Conservation (phyloP, 2,329 filamentous ascomycete species). For the Neofusicoccum sp. region DNA sequence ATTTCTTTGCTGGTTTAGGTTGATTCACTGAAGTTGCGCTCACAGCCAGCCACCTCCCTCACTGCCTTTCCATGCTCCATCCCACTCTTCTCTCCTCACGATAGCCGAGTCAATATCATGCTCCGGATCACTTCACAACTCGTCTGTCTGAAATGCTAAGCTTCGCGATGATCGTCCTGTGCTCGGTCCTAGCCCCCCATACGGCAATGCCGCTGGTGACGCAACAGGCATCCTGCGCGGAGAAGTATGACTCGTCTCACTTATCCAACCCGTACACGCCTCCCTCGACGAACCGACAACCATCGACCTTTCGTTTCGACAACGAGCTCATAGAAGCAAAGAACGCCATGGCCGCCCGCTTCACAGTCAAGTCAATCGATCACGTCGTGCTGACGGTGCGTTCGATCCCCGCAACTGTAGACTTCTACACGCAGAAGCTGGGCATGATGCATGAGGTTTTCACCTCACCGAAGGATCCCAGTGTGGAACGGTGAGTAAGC, state of each 20-base stretch:
- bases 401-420: constrained; percentile 17
- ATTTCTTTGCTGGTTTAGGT: constrained; percentile 11
- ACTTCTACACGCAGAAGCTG: constrained; percentile 19
- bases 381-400: constrained; percentile 6
- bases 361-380: constrained; percentile 1
- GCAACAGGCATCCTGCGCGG: neutral
- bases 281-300: neutral
- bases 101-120: no score
- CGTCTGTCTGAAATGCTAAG: neutral
- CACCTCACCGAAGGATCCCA: constrained; percentile 2
- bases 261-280: neutral
- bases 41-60: neutral
- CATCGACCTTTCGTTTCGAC: neutral
- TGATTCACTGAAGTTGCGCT: neutral
- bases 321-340: neutral
- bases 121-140: neutral
- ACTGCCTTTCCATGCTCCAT: neutral
- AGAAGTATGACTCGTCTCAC: neutral
- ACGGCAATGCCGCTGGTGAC: neutral
- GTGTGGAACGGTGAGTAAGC: constrained; percentile 10
- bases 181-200: neutral
- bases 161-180: neutral
- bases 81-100: no score
- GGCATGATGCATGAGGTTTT: constrained; percentile 21
- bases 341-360: neutral